These are phyloP conservation scores for Mycena amicta DNA, from an alignment of 768 basidiomycete genomes.

Conservation along the genomic window DNA sequence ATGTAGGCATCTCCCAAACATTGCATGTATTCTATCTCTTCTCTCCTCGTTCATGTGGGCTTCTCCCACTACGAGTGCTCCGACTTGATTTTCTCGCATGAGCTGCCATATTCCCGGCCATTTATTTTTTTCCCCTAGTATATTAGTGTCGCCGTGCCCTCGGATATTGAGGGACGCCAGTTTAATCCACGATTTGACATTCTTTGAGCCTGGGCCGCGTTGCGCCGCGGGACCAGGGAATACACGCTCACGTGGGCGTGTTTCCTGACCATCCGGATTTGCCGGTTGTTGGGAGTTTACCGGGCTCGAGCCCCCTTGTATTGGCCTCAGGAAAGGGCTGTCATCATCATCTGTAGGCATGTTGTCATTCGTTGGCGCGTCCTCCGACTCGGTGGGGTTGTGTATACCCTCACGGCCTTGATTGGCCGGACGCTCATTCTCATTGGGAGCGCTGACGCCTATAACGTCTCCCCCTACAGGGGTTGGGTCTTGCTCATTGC, in stretches of 20 bases:
- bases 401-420: no score
- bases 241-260: no score
- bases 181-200: neutral
- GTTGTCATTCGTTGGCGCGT: no score
- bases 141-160: neutral
- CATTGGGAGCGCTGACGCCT: neutral
- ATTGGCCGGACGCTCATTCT: neutral
- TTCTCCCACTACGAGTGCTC: slow-evolving; percentile 32
- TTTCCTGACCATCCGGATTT: no score
- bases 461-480: neutral
- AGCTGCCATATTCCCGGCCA: slow-evolving; percentile 6
- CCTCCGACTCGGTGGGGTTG: no score
- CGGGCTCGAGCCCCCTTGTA: no score
- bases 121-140: neutral
- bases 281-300: no score
- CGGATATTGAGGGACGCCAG: neutral
- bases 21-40: slow-evolving; percentile 1
- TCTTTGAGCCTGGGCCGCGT: no score
- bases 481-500: neutral
- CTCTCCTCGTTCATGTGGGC: slow-evolving; percentile 29
- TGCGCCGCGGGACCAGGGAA: no score
- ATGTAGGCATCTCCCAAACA: slow-evolving; percentile 12
- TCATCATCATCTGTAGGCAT: no score
- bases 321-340: no score
- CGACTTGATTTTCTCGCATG: slow-evolving; percentile 29